A percentile compares a stretch with the other conserved stretches of the same genome.
Evolutionary conservation across 2,329 filamentous ascomycete genomes (phyloP).

Genomic region (Monosporascus ibericus): DNA sequence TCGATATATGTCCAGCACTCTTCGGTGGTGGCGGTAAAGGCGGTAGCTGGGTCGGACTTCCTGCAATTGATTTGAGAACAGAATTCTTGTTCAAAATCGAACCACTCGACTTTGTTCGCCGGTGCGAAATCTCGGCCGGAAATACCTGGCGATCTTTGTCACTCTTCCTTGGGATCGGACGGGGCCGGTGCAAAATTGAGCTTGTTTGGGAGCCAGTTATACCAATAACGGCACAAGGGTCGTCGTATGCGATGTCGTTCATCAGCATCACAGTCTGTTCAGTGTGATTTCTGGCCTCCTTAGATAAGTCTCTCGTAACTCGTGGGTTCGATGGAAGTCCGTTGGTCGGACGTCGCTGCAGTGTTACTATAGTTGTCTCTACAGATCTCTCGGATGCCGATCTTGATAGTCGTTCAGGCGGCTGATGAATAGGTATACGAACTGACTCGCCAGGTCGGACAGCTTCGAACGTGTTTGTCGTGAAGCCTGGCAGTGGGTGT

Average conservation of each 20-base stretch:
- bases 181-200: conserved; percentile 48
- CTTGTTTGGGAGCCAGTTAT: conserved; percentile 37
- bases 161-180: conserved; percentile 47
- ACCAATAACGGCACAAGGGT: conserved; percentile 41
- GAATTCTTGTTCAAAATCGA: conserved; percentile 40
- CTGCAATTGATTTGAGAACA: conserved; percentile 35
- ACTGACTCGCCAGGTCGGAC: conserved; percentile 23
- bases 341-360: conserved; percentile 38
- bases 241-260: conserved; percentile 49
- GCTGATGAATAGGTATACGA: conserved; percentile 28
- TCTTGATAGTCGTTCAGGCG: conserved; percentile 24
- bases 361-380: conserved; percentile 30
- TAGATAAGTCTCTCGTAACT: conserved; percentile 23
- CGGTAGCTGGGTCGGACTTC: conserved; percentile 44
- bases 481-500: conserved; percentile 18
- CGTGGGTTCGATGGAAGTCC: conserved; percentile 45
- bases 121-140: conserved; percentile 40
- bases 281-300: conserved; percentile 23
- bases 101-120: conserved; percentile 43
- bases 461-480: conserved; percentile 17
- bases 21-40: conserved; percentile 44
- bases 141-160: conserved; percentile 42
- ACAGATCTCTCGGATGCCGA: conserved; percentile 13
- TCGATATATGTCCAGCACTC: conserved; percentile 30
- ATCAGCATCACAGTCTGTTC: conserved; percentile 49